Percentiles rank a stretch among this genome's conserved stretches.
Conservation (phyloP, 2,329 filamentous ascomycete genomes). For the Fusarium verticillioides region DNA sequence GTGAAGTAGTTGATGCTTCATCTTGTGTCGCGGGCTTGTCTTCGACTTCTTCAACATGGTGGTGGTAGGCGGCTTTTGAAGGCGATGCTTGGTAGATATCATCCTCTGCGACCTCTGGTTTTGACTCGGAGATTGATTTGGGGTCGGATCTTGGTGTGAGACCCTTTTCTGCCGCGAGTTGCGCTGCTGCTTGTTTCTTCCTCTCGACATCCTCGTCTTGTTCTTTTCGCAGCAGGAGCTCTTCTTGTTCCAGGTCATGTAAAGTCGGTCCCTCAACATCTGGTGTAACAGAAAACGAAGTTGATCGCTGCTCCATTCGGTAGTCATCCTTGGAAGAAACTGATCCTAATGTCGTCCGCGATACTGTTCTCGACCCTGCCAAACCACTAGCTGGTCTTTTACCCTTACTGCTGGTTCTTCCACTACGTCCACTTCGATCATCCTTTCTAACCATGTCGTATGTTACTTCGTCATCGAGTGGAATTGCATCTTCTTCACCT, state of each 20-base stretch:
- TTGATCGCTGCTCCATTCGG: slow-evolving; percentile 39
- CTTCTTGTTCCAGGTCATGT: slow-evolving; percentile 64
- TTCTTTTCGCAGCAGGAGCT: slow-evolving; percentile 60
- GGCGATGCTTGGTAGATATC: slow-evolving; percentile 43
- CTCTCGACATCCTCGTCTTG: slow-evolving; percentile 65
- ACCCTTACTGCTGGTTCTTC: slow-evolving; percentile 67
- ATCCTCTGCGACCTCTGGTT: slow-evolving; percentile 48
- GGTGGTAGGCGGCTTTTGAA: slow-evolving; percentile 21
- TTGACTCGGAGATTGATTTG: slow-evolving; percentile 32
- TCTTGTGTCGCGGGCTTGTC: slow-evolving; percentile 1
- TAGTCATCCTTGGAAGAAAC: slow-evolving; percentile 49
- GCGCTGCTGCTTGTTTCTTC: slow-evolving; percentile 63
- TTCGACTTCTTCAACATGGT: slow-evolving; percentile 13
- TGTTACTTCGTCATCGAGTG: slow-evolving; percentile 91
- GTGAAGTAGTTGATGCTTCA: slow-evolving; percentile 35
- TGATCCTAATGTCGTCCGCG: slow-evolving; percentile 68
- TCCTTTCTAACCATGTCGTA: slow-evolving; percentile 83
- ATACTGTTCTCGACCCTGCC: slow-evolving; percentile 62
- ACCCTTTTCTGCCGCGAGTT: slow-evolving; percentile 62
- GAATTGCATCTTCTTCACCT: slow-evolving; percentile 93
- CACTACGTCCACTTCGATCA: slow-evolving; percentile 71
- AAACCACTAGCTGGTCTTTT: slow-evolving; percentile 59
- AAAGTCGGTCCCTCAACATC: slow-evolving; percentile 58
- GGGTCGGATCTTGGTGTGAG: slow-evolving; percentile 47
- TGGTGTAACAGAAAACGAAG: slow-evolving; percentile 49